Evolutionary conservation across 768 basidiomycete genomes (phyloP).

Genomic region (Russula olivacea): DNA sequence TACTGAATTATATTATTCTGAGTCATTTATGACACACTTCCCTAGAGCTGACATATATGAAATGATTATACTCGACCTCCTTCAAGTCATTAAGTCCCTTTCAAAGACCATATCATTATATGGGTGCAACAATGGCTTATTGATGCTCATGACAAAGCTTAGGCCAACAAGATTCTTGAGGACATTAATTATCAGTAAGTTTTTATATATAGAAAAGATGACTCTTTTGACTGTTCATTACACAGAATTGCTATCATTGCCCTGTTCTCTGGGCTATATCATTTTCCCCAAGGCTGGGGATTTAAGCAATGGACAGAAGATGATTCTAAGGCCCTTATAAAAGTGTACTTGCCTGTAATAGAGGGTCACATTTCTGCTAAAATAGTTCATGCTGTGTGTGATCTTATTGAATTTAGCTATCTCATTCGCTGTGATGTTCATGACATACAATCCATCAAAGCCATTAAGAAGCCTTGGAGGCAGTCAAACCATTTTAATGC

Average conservation of each 20-base stretch:
- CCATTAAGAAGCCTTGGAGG: not conserved
- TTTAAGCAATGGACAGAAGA: conserved; percentile 5
- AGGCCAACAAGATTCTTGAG: too few relatives aligned
- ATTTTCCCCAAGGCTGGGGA: not conserved
- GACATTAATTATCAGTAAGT: too few relatives aligned
- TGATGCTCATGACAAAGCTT: too few relatives aligned
- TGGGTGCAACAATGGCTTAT: too few relatives aligned
- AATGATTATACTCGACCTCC: too few relatives aligned
- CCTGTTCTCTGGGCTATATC: not conserved
- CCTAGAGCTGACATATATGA: too few relatives aligned
- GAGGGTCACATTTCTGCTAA: conserved; percentile 7
- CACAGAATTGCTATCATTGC: not conserved
- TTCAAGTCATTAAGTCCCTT: too few relatives aligned
- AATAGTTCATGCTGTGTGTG: conserved; percentile 16
- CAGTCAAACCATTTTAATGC: not conserved
- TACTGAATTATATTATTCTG: too few relatives aligned
- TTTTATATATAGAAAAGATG: too few relatives aligned
- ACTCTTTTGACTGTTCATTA: too few relatives aligned
- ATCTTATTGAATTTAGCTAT: conserved; percentile 29
- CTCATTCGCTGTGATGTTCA: conserved; percentile 17
- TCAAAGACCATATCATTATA: too few relatives aligned
- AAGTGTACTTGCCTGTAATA: conserved; percentile 27
- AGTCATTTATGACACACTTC: too few relatives aligned
- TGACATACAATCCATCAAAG: not conserved
- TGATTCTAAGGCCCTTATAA: not conserved